Evolutionary conservation across 208 protist species (phyloP).

Genomic region (Kentomonas sorsogonicus): DNA sequence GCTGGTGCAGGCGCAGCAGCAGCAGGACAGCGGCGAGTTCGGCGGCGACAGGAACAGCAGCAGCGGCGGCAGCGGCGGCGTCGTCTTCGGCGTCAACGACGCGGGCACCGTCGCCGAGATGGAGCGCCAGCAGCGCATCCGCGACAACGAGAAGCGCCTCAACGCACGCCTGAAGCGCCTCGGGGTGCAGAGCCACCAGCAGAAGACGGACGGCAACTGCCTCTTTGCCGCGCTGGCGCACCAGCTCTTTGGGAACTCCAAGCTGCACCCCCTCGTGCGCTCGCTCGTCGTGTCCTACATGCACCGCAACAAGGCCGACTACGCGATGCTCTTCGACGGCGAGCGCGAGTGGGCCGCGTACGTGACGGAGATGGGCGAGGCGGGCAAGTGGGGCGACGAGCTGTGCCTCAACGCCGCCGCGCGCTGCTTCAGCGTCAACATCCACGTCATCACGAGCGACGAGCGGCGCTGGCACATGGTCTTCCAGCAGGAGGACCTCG

Average conservation of each 20-base stretch:
- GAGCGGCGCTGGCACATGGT: conserved; percentile 66
- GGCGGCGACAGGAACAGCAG: neutral
- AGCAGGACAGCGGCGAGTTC: neutral
- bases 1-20: conserved; percentile 25
- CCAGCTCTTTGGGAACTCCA: conserved; percentile 65
- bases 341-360: conserved; percentile 55
- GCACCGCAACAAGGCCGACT: conserved; percentile 40
- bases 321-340: conserved; percentile 62
- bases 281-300: conserved; percentile 68
- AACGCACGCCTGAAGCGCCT: conserved; percentile 32
- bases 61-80: conserved; percentile 7
- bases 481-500: conserved; percentile 66
- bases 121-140: conserved; percentile 49
- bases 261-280: conserved; percentile 53
- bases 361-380: conserved; percentile 43
- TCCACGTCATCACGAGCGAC: conserved; percentile 84
- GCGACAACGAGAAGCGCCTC: conserved; percentile 36
- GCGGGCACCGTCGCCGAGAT: conserved; percentile 49
- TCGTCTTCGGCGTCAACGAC: conserved; percentile 79
- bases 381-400: conserved; percentile 77
- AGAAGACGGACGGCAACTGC: conserved; percentile 78
- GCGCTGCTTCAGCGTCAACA: conserved; percentile 78
- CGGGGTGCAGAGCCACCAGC: conserved; percentile 29
- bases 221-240: conserved; percentile 68
- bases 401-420: conserved; percentile 78